Evolutionary conservation across 192 early-diverging fungal species (phyloP).

Genomic region (Spinellus fusiger): DNA sequence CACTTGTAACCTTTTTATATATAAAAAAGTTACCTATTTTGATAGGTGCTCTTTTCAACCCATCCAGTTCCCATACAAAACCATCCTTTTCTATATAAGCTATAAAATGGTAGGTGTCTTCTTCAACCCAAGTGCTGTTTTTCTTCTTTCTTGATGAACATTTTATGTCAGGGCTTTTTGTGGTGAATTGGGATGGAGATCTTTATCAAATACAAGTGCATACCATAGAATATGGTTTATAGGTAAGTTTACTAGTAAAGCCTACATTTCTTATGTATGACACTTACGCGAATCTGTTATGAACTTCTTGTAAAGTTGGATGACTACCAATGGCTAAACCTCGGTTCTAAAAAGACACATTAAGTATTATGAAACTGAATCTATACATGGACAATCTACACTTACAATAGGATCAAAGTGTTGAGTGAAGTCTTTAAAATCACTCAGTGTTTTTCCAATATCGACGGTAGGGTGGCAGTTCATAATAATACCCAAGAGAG

Average conservation of each 20-base stretch:
- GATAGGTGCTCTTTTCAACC: background rate
- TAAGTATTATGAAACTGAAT: background rate
- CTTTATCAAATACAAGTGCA: too few species aligned
- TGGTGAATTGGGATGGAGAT: too few species aligned
- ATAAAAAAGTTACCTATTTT: background rate
- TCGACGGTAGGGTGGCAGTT: conserved; percentile 44
- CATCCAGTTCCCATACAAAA: conserved; percentile 2
- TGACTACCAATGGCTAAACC: background rate
- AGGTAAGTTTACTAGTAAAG: too few species aligned
- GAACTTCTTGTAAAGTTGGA: background rate
- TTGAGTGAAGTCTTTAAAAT: conserved; percentile 50
- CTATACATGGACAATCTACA: background rate
- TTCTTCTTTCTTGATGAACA: too few species aligned
- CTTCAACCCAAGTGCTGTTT: background rate
- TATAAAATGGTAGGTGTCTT: background rate
- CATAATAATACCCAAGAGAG: conserved; percentile 51
- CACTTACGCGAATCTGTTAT: background rate
- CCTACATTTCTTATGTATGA: background rate
- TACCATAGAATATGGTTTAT: too few species aligned
- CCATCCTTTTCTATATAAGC: background rate
- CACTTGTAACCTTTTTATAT: background rate
- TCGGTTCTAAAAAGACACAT: background rate
- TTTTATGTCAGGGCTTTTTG: too few species aligned
- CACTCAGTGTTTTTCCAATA: conserved; percentile 40
- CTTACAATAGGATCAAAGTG: conserved; percentile 45